phyloP scores from a whole-genome alignment of 176 grass and related monocot genomes.

The Puya raimondii region DNA sequence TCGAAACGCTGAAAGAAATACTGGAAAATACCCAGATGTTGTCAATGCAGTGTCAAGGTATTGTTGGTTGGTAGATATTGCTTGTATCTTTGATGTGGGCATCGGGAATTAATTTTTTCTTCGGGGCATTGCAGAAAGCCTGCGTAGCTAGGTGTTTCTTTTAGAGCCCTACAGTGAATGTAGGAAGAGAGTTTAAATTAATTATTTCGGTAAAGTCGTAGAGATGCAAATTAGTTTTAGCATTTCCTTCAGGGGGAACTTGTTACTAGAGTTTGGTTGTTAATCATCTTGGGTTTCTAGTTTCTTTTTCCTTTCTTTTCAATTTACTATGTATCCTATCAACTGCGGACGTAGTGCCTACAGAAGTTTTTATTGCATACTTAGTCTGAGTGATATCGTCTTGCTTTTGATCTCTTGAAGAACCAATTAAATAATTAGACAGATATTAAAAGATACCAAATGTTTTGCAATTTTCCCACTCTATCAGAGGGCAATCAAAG shows the following conservation, averaged over 20 bases:
- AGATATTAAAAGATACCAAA: too few relatives aligned
- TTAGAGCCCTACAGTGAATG: neutral
- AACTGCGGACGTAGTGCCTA: neutral
- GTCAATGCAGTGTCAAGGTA: slow-evolving; percentile 85
- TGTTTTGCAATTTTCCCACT: neutral
- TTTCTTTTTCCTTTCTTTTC: neutral
- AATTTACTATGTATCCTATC: neutral
- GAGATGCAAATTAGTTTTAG: neutral
- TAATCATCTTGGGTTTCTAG: neutral
- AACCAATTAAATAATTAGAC: too few relatives aligned
- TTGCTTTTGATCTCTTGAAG: too few relatives aligned
- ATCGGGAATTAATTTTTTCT: neutral
- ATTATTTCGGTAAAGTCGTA: neutral
- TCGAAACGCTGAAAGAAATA: slow-evolving; percentile 95
- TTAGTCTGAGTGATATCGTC: neutral
- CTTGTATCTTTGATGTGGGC: neutral
- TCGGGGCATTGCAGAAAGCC: neutral
- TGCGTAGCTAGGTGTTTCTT: neutral
- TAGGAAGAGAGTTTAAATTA: neutral
- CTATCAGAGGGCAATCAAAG: neutral
- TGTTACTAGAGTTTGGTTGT: neutral
- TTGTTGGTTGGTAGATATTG: neutral
- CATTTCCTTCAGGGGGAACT: neutral
- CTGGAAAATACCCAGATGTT: slow-evolving; percentile 96
- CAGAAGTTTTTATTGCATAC: neutral